Conservation (phyloP, 2,329 filamentous ascomycete species). For the Aplosporella prunicola region DNA sequence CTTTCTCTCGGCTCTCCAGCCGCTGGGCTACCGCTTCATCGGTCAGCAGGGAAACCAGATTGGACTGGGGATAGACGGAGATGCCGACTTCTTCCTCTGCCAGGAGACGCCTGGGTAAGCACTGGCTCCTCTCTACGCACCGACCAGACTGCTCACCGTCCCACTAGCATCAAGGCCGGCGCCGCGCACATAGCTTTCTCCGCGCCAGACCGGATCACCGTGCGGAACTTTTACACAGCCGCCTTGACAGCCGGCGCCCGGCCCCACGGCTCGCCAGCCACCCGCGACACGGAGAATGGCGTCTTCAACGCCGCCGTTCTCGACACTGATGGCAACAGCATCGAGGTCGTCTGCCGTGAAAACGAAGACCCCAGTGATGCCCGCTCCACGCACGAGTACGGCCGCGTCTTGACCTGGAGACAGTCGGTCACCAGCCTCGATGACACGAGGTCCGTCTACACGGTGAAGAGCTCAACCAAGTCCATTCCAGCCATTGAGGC, state of each 20-base stretch:
- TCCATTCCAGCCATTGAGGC: constrained; percentile 12
- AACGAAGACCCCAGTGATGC: constrained; percentile 29
- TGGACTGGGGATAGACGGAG: constrained; percentile 49
- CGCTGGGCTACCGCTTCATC: constrained; percentile 66
- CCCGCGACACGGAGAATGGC: constrained; percentile 44
- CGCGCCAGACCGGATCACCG: constrained; percentile 54
- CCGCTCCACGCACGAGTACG: constrained; percentile 26
- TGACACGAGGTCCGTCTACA: constrained; percentile 16
- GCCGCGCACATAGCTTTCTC: constrained; percentile 58
- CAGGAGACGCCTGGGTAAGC: constrained; percentile 51
- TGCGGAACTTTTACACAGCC: constrained; percentile 62
- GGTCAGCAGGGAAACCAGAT: constrained; percentile 52
- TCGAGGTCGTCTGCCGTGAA: constrained; percentile 62
- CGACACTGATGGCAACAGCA: constrained; percentile 75
- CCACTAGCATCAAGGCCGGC: constrained; percentile 37
- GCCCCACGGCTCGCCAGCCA: constrained; percentile 47
- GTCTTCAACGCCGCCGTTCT: constrained; percentile 56
- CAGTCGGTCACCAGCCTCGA: constrained; percentile 23
- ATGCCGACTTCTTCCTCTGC: constrained; percentile 55
- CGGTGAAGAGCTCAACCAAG: constrained; percentile 13
- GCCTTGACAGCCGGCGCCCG: constrained; percentile 57
- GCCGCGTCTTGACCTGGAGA: constrained; percentile 35
- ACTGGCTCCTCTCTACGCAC: neutral
- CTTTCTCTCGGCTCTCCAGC: constrained; percentile 69
- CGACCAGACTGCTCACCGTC: neutral